A percentile compares a stretch with the other conserved stretches of the same genome.
Evolutionary conservation across 2,329 filamentous ascomycete species (phyloP).

Genomic region (Aspergillus sp.): DNA sequence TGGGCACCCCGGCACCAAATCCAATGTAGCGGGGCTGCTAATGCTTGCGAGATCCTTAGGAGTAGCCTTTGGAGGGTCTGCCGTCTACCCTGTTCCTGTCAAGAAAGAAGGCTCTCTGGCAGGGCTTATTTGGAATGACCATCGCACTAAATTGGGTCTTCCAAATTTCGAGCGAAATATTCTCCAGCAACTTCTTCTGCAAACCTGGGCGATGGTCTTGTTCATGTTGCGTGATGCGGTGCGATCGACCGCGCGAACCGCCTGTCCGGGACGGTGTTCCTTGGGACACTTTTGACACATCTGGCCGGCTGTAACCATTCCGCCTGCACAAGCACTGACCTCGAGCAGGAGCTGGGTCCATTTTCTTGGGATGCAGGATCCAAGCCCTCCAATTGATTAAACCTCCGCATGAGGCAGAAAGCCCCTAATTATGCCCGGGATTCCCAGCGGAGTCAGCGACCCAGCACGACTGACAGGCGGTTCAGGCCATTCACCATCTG

Average conservation of each 20-base stretch:
- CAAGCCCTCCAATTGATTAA: background rate
- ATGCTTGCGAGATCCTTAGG: background rate
- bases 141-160: background rate
- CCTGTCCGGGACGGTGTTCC: constrained; percentile 5
- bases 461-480: background rate
- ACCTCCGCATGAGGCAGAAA: constrained; percentile 1
- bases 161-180: background rate
- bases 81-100: constrained; percentile 2
- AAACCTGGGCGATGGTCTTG: background rate
- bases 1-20: background rate
- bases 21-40: background rate
- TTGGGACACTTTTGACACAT: constrained; percentile 9
- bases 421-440: constrained; percentile 5
- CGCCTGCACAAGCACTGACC: constrained; percentile 6
- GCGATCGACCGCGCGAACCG: constrained; percentile 15
- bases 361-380: background rate
- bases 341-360: background rate
- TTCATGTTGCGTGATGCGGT: background rate
- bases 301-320: background rate
- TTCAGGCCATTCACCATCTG: background rate
- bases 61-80: background rate
- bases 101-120: constrained; percentile 16
- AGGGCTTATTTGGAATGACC: constrained; percentile 2
- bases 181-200: background rate
- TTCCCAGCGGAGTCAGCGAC: background rate